Base-by-base conservation (phyloP, 106 monocot genomes). In the Agapanthus africanus region DNA sequence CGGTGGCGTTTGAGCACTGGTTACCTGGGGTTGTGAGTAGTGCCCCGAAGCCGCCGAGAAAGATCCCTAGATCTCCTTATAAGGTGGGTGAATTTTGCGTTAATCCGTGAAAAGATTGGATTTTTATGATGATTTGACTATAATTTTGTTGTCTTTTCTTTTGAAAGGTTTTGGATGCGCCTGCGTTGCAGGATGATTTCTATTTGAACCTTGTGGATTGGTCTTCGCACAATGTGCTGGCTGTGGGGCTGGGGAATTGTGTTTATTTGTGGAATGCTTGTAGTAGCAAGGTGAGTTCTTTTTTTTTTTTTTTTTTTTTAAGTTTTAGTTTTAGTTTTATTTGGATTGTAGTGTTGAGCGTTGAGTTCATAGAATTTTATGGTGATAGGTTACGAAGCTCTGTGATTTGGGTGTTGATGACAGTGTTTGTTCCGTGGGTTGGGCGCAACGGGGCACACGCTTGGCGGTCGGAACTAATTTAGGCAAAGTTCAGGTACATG, bases 221-320 rank as follows among this genome's bases (percentile, higher is more conserved):
- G 95, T 91, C 91, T 9, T 73, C 85, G 14, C 76, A 88, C 46
- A 95, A 95, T 86, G 76, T 95, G 62, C 63, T 95, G 47, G 87
- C 91, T 8, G 91, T 95, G 59, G 91, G 88, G 19, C 54, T 95
- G 74, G 95, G 95, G 11, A 91, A 88, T 77, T 88, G 85, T 34
- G 95, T 95, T 28, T 95, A 95, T 73, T 73, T 95, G 18, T 95
- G 95, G 95, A 95, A 91, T 84, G 95, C 88, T 14, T 95, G 91
- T 71, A 95, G 90, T 60, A 91, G 94, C 80, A 94, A 91, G 94
- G 94, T 85, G 25, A 54, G 47, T 54, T 27, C 27, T 47, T 52
- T n/a, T 34, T 11, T 14, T 15, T 51, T 35, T 16, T 52, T 0
- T 69, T 13, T 26, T 11, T 40, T 47, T 67, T 39, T 1, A 47